Base-by-base conservation (phyloP, 257 asterid genomes). In the Craterostigma plantagineum region DNA sequence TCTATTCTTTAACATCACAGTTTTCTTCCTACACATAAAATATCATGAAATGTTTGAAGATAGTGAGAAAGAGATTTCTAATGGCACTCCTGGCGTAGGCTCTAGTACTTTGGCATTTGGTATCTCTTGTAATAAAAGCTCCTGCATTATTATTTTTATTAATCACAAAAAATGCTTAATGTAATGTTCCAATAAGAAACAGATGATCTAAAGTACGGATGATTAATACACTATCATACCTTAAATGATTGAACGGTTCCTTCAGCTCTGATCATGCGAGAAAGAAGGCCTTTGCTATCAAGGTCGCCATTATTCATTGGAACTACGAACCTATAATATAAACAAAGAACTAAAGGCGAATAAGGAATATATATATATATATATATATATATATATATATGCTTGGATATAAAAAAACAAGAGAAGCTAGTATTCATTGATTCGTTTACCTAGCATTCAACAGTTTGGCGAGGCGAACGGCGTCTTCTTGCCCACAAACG, bases 401-500 rank as follows among this genome's bases (percentile, higher is more conserved):
- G n/a, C n/a, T n/a, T n/a, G n/a, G n/a, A n/a, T n/a, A n/a, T n/a
- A n/a, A n/a, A n/a, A n/a, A n/a, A n/a, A n/a, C n/a, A n/a, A n/a
- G n/a, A n/a, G n/a, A n/a, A n/a, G n/a, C n/a, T n/a, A n/a, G n/a
- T n/a, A n/a, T n/a, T n/a, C n/a, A n/a, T n/a, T n/a, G n/a, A n/a
- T n/a, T n/a, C n/a, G n/a, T n/a, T n/a, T 23, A 86, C 97, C 71
- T 71, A 43, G 97, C 93, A 13, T 60, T 64, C 52, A 82, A 75
- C 53, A 68, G 57, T 52, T 74, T 72, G 18, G 90, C 90, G 1
- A 82, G 95, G 34, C 71, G 67, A 72, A 82, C 92, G 12, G 94
- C 96, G 49, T 78, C 97, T 43, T 73, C 92, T 48, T 86, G 97
- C 33, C 97, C 94, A 4, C 82, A 82, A 49, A 87, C 95, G 65